These are phyloP conservation scores for Dispira simplex DNA, from an alignment of 192 early-diverging fungal genomes.

Conservation along the genomic window DNA sequence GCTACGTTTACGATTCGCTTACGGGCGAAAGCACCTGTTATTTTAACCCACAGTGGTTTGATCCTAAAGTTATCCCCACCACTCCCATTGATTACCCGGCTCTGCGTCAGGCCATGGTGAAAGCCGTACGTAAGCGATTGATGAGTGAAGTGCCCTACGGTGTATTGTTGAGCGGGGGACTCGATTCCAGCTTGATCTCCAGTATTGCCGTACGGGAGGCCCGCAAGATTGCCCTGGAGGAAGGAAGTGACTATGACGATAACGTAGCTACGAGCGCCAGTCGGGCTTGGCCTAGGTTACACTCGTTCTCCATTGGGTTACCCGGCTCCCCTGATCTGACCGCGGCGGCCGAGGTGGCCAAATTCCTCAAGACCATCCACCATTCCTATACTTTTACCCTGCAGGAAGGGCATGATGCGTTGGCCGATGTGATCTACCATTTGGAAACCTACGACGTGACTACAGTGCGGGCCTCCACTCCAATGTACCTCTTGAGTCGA, in stretches of 20 bases:
- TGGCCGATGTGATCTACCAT: conserved; percentile 91
- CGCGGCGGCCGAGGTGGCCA: conserved; percentile 79
- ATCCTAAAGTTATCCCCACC: conserved; percentile 35
- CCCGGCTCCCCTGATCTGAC: conserved; percentile 84
- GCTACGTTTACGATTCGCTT: conserved; percentile 75
- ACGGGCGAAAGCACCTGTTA: conserved; percentile 67
- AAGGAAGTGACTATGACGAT: conserved; percentile 32
- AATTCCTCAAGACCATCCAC: conserved; percentile 82
- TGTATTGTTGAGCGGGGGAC: conserved; percentile 84
- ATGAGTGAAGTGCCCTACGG: conserved; percentile 99
- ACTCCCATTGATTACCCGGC: conserved; percentile 44
- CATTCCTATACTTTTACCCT: conserved; percentile 95
- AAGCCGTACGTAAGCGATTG: conserved; percentile 84
- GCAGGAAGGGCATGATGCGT: conserved; percentile 90
- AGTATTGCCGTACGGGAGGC: conserved; percentile 82
- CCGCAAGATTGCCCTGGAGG: conserved; percentile 39
- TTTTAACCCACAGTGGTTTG: conserved; percentile 78
- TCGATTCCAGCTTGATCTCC: conserved; percentile 92
- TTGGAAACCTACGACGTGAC: conserved; percentile 99
- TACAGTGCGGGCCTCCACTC: conserved; percentile 94
- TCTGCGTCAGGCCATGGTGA: conserved; percentile 67
- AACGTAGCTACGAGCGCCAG: conserved; percentile 46
- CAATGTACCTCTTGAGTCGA: conserved; percentile 95
- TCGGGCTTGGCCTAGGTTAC: conserved; percentile 73
- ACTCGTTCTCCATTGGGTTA: conserved; percentile 96